Evolutionary conservation across 352 stramenopile genomes (phyloP), one percentile per base, ranked within the genome.

Genomic region (Phytophthora aleatoria): DNA sequence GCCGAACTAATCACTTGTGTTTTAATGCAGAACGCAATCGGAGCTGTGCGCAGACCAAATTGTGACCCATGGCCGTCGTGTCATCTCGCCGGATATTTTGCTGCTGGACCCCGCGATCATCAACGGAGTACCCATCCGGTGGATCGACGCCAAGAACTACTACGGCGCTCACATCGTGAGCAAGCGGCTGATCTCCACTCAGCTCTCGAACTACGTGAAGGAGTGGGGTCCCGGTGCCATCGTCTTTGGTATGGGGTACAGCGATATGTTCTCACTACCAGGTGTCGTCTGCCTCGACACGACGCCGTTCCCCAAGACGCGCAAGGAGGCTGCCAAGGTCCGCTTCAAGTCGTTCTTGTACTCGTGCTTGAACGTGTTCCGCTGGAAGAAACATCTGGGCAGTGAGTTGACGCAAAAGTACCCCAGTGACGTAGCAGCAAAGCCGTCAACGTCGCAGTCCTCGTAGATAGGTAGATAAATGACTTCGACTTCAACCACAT

Each of bases 81-180:
- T 95, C 16, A 89, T 95, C 55, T 93, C 86, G 24, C 86, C 86
- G 7, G 86, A 95, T 42, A 85, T 95, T 50, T 64, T 95, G 61
- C 62, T 95, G 48, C 61, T 95, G 31, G 86, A 95, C 64, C 86
- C 86, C 0, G 83, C 93, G 53, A 63, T 93, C 51, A 86, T 95
- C 50, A 95, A 95, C 69, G 86, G 85, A 45, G 87, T 85, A 27
- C 86, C 86, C 5, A 91, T 95, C 53, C 86, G 86, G 30, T 95
- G 86, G 86, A 91, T 95, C 60, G 86, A 95, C 52, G 86, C 86
- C 38, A 95, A 95, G 69, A 95, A 95, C 68, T 95, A 93, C 60
- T 95, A 95, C 63, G 86, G 86, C 33, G 84, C 86, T n/a, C 86
- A 95, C 70, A 93, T 95, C 54, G 86, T 95, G 43, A 92, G 84